Base-by-base conservation (phyloP, 1,284 basidiomycete species). In the Moesziomyces aphidis region DNA sequence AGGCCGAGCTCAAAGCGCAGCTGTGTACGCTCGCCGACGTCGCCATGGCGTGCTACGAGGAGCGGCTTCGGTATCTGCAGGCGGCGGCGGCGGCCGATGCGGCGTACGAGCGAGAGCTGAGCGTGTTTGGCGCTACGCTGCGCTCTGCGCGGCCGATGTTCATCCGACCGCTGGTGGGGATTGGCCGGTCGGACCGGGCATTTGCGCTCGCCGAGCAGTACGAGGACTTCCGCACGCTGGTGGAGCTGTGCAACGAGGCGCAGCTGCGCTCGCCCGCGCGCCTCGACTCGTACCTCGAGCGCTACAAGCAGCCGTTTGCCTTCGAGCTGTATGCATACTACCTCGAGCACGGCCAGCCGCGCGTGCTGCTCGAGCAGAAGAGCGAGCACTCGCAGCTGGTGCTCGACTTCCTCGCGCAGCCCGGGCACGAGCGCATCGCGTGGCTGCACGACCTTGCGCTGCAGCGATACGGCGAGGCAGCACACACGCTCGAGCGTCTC, bases 371-470 rank as follows among this genome's bases (percentile, higher is more conserved):
- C 61, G 89, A 89, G 10, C 91, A 92, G 77, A 90, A 91, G 61
- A 87, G 89, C 45, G 86, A 87, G 17, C 90, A 92, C 69, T 86
- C 86, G 26, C 84, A 84, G 0, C 89, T 93, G 53, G 87, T 98
- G 64, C 91, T 92, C 74, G 87, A 87, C 43, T 95, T 92, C 86
- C 92, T 98, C 80, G 86, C 87, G 4, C 86, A 89, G 51, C 87
- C 89, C 58, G 88, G 88, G 0, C 88, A 91, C 78, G 88, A 90
- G 15, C 86, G 89, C 13, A 54, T 87, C 36, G 91, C 92, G 0
- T 99, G 96, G 97, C 87, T 98, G 47, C 92, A 98, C 83, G 91
- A 97, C 84, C 86, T 98, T 47, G 90, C 90, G 0, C 90, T 91
- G 66, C 87, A 87, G 22, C 87, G 90, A 43, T 93, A 90, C 82